A percentile compares a stretch with the other conserved stretches of the same genome.
phyloP scores from a whole-genome alignment of 208 protist genomes.

The Crithidia thermophila region DNA sequence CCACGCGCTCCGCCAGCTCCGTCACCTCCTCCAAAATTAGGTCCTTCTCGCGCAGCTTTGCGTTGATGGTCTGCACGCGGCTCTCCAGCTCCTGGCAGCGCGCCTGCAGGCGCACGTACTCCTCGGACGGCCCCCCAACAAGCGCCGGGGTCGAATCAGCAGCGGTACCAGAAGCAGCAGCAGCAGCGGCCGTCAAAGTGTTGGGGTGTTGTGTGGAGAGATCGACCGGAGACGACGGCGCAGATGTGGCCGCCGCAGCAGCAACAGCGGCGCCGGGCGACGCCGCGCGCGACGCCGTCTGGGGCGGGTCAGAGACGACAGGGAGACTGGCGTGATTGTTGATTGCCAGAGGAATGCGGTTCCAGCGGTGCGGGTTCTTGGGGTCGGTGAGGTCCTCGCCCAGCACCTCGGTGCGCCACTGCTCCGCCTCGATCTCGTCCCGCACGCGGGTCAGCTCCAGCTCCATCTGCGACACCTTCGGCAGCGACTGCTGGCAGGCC shows the following conservation, averaged over 20 bases:
- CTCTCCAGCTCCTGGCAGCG: constrained; percentile 93
- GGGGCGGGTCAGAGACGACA: background rate
- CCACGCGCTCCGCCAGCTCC: constrained; percentile 87
- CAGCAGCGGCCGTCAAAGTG: no score
- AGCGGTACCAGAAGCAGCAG: background rate
- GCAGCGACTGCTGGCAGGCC: constrained; percentile 64
- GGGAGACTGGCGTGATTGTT: background rate
- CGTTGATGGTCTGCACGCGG: constrained; percentile 90
- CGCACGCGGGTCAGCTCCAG: constrained; percentile 67
- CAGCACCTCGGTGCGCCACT: constrained; percentile 74
- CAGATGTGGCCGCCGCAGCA: background rate
- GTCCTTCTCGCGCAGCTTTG: constrained; percentile 96
- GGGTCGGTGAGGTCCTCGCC: constrained; percentile 88
- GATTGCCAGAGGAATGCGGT: constrained; percentile 32
- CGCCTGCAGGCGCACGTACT: constrained; percentile 85
- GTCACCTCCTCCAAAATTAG: constrained; percentile 96
- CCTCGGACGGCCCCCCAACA: constrained; percentile 55
- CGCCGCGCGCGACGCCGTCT: background rate
- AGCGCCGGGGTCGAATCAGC: constrained; percentile 8
- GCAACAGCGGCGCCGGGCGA: background rate
- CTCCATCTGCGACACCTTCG: constrained; percentile 88
- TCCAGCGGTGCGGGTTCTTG: constrained; percentile 83
- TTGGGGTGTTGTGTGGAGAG: no score
- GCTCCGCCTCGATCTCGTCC: constrained; percentile 89
- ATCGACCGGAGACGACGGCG: no score